These are phyloP conservation scores for Elymus sibiricus DNA, from an alignment of 176 grass and related monocot species.

Conservation along the genomic window DNA sequence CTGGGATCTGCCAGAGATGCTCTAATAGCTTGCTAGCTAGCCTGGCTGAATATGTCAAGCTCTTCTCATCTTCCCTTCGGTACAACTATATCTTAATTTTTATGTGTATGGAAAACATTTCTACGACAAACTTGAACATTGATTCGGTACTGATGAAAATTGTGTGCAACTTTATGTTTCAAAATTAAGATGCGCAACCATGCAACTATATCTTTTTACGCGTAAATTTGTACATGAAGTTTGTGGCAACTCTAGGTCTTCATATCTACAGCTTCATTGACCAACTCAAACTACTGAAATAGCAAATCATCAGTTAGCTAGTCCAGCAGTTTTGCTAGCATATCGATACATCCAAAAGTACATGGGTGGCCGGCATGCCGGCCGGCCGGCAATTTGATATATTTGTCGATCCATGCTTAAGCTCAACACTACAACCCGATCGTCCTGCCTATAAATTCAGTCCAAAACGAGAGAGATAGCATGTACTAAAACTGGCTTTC, in stretches of 20 bases:
- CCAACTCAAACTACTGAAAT: neutral
- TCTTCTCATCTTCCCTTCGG: too few species aligned
- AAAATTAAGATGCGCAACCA: too few species aligned
- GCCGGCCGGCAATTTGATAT: neutral
- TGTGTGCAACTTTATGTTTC: too few species aligned
- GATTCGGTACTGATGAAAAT: too few species aligned
- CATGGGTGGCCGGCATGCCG: neutral
- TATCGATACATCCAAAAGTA: neutral
- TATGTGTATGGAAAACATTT: too few species aligned
- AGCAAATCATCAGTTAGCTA: neutral
- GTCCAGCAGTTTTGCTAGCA: neutral
- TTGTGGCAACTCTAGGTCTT: neutral
- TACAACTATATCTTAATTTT: too few species aligned
- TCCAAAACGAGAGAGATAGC: neutral
- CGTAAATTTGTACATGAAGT: too few species aligned
- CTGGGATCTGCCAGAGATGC: too few species aligned
- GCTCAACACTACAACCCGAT: neutral
- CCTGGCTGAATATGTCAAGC: too few species aligned
- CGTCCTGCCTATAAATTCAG: neutral
- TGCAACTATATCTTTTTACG: too few species aligned
- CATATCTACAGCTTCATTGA: neutral
- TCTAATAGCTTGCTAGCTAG: too few species aligned
- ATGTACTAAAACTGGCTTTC: neutral
- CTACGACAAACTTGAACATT: too few species aligned
- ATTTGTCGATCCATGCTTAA: neutral